These are phyloP conservation scores for Gynochthodes officinalis DNA, from an alignment of 257 asterid genomes.

Conservation along the genomic window DNA sequence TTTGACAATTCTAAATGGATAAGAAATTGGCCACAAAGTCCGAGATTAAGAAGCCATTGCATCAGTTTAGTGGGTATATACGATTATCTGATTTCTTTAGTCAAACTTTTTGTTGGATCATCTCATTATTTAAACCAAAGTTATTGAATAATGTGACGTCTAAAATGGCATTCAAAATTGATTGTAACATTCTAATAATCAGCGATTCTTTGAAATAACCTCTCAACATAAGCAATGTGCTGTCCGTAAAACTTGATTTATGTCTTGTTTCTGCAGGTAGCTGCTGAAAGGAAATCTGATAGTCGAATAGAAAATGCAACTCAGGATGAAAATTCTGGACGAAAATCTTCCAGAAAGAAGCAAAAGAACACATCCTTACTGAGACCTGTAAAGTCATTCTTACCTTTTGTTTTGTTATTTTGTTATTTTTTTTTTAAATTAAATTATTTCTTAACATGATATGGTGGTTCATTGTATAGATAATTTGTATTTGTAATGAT, in stretches of 20 bases:
- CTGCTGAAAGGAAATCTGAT: slow-evolving; percentile 66
- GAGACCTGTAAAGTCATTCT: slow-evolving; percentile 72
- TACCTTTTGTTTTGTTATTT: slow-evolving; percentile 14
- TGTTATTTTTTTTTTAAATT: too few species aligned
- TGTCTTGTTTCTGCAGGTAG: slow-evolving; percentile 52
- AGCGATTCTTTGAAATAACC: not conserved
- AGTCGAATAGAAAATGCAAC: slow-evolving; percentile 61
- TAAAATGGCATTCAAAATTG: not conserved
- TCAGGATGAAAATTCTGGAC: slow-evolving; percentile 51
- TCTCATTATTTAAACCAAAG: not conserved
- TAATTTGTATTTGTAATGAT: slow-evolving; percentile 95
- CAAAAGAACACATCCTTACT: slow-evolving; percentile 49
- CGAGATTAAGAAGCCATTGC: not conserved
- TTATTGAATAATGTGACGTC: not conserved
- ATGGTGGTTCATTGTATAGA: slow-evolving; percentile 43
- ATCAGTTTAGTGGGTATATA: not conserved
- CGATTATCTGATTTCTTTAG: not conserved
- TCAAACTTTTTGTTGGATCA: not conserved
- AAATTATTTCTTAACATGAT: too few species aligned
- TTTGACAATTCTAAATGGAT: not conserved
- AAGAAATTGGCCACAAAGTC: not conserved
- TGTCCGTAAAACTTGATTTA: slow-evolving; percentile 2
- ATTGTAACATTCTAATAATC: too few species aligned
- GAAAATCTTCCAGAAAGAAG: slow-evolving; percentile 60
- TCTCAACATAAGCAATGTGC: not conserved